Conservation (phyloP, 2,329 filamentous ascomycete genomes). For the Byssothecium circinans region DNA sequence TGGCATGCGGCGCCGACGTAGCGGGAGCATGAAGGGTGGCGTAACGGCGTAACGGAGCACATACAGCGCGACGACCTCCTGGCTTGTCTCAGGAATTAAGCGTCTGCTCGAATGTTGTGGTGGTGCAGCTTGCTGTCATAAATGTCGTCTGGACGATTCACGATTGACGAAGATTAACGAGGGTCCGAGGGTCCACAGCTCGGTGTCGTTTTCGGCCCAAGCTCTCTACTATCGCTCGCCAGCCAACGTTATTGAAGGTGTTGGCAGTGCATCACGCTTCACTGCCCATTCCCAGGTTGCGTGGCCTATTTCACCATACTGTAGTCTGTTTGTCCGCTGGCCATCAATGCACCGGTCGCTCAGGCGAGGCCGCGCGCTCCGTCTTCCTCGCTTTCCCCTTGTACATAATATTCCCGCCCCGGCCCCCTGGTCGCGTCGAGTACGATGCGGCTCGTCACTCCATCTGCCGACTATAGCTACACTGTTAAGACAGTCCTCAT, state of each 20-base stretch:
- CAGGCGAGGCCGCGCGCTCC: conserved; percentile 24
- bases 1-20: too few species aligned
- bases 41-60: too few species aligned
- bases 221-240: too few species aligned
- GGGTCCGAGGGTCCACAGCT: neutral
- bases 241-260: neutral
- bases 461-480: conserved; percentile 42
- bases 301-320: too few species aligned
- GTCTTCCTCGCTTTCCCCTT: conserved; percentile 21
- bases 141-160: too few species aligned
- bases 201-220: neutral
- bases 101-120: too few species aligned
- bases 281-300: neutral
- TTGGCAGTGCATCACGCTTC: conserved; percentile 11
- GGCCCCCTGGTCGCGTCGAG: conserved; percentile 20
- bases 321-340: neutral
- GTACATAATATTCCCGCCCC: conserved; percentile 18
- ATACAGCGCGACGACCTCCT: too few species aligned
- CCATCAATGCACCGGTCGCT: conserved; percentile 35
- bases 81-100: too few species aligned
- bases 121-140: too few species aligned
- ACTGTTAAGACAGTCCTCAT: conserved; percentile 58
- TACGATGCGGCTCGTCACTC: conserved; percentile 35
- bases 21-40: too few species aligned
- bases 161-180: neutral